Percentiles rank a stretch among this genome's conserved stretches.
Evolutionary conservation across 352 stramenopile genomes (phyloP).

Genomic region (Chrysophaeum taylorii): DNA sequence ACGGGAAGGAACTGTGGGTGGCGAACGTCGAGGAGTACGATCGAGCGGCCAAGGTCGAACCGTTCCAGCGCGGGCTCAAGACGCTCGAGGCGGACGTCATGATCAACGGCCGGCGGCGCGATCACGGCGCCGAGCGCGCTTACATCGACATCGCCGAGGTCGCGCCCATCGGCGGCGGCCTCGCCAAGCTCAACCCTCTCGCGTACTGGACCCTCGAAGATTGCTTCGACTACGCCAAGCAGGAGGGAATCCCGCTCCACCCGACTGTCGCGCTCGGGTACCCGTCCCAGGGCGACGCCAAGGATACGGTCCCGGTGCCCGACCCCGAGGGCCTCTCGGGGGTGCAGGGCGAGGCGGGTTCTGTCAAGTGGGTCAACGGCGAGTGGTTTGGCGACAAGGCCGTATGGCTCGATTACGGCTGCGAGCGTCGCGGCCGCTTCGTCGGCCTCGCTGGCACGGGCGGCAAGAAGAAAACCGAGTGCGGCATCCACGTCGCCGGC

Average conservation of each 20-base stretch:
- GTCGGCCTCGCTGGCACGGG: slow-evolving; percentile 56
- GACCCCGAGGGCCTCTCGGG: slow-evolving; percentile 13
- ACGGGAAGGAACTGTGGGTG: slow-evolving; percentile 52
- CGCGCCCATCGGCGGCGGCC: slow-evolving; percentile 50
- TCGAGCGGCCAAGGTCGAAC: slow-evolving; percentile 60
- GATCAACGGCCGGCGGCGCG: slow-evolving; percentile 58
- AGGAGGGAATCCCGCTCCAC: slow-evolving; percentile 54
- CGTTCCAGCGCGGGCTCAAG: slow-evolving; percentile 58
- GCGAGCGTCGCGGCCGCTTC: slow-evolving; percentile 54
- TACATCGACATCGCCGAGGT: slow-evolving; percentile 64
- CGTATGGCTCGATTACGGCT: slow-evolving; percentile 56
- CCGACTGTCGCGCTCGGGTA: slow-evolving; percentile 59
- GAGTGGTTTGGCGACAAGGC: slow-evolving; percentile 54
- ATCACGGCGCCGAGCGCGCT: slow-evolving; percentile 47
- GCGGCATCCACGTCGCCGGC: slow-evolving; percentile 55
- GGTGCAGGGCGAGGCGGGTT: slow-evolving; percentile 43
- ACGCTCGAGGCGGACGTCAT: slow-evolving; percentile 57
- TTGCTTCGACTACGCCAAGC: slow-evolving; percentile 60
- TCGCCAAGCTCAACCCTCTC: slow-evolving; percentile 61
- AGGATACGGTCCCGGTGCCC: slow-evolving; percentile 57
- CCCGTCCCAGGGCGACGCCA: slow-evolving; percentile 54
- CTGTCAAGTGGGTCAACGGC: slow-evolving; percentile 48
- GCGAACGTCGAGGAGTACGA: slow-evolving; percentile 63
- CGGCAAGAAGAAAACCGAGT: slow-evolving; percentile 60
- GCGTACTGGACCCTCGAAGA: slow-evolving; percentile 64